These are phyloP conservation scores for Pyrenochaeta sp. DNA, from an alignment of 2,329 filamentous ascomycete species.

Conservation along the genomic window DNA sequence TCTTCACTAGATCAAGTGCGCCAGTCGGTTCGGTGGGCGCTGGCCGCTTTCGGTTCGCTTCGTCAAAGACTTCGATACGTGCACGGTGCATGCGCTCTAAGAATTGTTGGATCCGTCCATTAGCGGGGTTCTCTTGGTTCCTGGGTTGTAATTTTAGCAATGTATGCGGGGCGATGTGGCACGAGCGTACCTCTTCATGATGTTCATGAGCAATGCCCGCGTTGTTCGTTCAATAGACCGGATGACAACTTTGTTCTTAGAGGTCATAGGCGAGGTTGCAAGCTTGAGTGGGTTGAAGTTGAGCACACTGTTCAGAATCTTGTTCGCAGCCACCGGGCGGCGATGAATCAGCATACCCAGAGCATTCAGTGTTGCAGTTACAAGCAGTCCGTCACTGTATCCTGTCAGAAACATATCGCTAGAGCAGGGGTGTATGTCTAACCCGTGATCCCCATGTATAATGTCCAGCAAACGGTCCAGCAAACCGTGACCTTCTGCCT, in stretches of 20 bases:
- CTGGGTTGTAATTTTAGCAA: conserved; percentile 53
- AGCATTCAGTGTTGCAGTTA: conserved; percentile 91
- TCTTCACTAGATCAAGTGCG: conserved; percentile 78
- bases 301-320: conserved; percentile 83
- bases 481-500: conserved; percentile 90
- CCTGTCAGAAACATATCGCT: conserved; percentile 32
- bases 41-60: conserved; percentile 78
- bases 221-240: conserved; percentile 96
- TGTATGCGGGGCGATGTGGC: not conserved
- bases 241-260: conserved; percentile 80
- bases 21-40: conserved; percentile 74
- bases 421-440: conserved; percentile 47
- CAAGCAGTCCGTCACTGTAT: conserved; percentile 79
- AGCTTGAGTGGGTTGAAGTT: conserved; percentile 91
- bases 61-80: conserved; percentile 80
- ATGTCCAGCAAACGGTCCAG: conserved; percentile 86
- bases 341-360: conserved; percentile 83
- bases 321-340: conserved; percentile 80
- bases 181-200: conserved; percentile 73
- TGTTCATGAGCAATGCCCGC: conserved; percentile 80
- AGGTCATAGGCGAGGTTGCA: conserved; percentile 77
- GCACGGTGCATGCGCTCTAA: conserved; percentile 82
- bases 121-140: conserved; percentile 79
- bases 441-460: conserved; percentile 87
- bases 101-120: conserved; percentile 83